Base-by-base conservation (phyloP, 2,329 filamentous ascomycete genomes). In the Diaporthe ampelina region DNA sequence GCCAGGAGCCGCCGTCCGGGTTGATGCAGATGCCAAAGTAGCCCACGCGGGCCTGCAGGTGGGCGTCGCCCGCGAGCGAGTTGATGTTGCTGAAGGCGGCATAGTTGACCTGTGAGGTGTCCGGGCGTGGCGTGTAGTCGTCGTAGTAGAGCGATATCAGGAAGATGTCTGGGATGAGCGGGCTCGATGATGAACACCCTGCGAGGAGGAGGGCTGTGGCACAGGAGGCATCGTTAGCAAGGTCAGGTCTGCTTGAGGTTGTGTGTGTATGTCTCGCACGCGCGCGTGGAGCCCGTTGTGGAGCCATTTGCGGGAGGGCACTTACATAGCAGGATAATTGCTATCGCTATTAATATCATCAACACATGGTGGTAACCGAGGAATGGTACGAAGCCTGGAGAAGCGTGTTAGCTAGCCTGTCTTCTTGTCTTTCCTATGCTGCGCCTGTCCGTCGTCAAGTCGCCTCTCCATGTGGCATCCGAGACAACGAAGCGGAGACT, bases 1-100 rank as follows among this genome's bases (percentile, higher is more conserved):
- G 90, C 90, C 95, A 99, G 29, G 93, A 92, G 77, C 96, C 96
- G 75, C 94, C 94, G 82, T 98, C 95, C 1, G 94, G 92, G 84
- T 95, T 97, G 83, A 98, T 92, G 85, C 97, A 99, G 83, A 99
- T 97, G 79, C 97, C 97, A 81, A 99, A 99, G 87, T 97, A 99
- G 78, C 97, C 97, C 40, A 99, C 97, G 73, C 97, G 93, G 35
- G 97, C 95, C 83, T 97, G 95, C 65, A 99, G 88, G 75, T 91
- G 90, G 17, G 97, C 95, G 78, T 90, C 88, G 70, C 95, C 94
- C 74, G 97, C 96, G 76, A 99, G 97, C 85, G 97, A 97, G 76
- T 92, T 90, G 79, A 98, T 97, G 73, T 95, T 94, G 21, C 91
- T 91, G 76, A 94, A 93, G 75, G 97, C 93, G 74, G 93, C 94